Conservation (phyloP, 768 basidiomycete species). For the Xerocomus brunneocitrinus region DNA sequence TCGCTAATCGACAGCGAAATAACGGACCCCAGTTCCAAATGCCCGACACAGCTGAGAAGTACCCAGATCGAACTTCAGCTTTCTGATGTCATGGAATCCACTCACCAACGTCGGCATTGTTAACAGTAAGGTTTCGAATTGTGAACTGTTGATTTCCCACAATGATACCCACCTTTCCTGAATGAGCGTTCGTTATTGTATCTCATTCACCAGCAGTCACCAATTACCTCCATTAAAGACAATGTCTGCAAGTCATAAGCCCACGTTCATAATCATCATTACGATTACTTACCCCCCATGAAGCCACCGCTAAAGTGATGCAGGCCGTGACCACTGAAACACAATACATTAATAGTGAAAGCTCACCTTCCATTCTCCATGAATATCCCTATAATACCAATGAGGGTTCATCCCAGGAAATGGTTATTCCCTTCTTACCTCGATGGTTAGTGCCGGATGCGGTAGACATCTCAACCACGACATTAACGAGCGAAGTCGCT, state of each 20-base stretch:
- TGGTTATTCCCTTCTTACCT: conserved; percentile 37
- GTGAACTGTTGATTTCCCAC: conserved; percentile 81
- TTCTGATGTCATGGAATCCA: background rate
- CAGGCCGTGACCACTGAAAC: background rate
- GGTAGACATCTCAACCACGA: conserved; percentile 69
- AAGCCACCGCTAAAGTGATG: conserved; percentile 36
- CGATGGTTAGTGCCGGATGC: conserved; percentile 57
- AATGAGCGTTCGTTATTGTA: background rate
- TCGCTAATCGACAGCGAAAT: background rate
- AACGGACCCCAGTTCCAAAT: conserved; percentile 42
- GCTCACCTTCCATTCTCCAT: conserved; percentile 69
- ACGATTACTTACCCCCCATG: conserved; percentile 45
- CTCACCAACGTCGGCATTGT: conserved; percentile 41
- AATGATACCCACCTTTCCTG: conserved; percentile 55
- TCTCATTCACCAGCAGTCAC: background rate
- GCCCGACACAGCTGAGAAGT: conserved; percentile 21
- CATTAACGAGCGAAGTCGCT: conserved; percentile 67
- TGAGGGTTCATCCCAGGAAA: background rate
- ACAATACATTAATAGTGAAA: background rate
- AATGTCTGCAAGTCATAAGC: conserved; percentile 27
- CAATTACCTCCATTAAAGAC: conserved; percentile 39
- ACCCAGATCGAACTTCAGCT: background rate
- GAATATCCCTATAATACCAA: conserved; percentile 41
- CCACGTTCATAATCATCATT: background rate
- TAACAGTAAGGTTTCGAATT: conserved; percentile 56